Evolutionary conservation across 441 rosid species (phyloP), one percentile per base, ranked within the genome.

Genomic region (Pelargonium cotyledonis): DNA sequence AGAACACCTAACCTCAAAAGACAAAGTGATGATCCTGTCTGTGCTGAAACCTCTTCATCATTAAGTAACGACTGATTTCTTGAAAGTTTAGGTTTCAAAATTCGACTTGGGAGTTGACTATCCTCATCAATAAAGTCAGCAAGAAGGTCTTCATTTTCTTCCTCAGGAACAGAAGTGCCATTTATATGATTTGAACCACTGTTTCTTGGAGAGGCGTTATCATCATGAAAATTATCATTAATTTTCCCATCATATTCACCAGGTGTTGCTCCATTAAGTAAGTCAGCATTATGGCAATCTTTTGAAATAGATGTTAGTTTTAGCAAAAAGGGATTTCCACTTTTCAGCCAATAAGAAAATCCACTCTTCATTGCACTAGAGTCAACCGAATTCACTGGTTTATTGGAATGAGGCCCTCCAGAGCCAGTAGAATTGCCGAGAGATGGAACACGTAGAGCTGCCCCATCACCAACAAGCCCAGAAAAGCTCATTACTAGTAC

Each of bases 91-190:
- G 79, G 77, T 73, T 84, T 87, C 58, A 89, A 88, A 80, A 85
- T 89, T 81, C 96, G 85, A 83, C 99, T 90, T 55, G 98, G 98
- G 68, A 90, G 98, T 83, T 92, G 98, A 82, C 99, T 95, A 75
- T 92, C 98, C 80, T 95, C 99, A n/a, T 95, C 99, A 75, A 95
- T 92, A 73, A 89, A 92, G 80, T 95, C 98, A 47, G 98, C 99
- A 77, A 87, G 95, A 72, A 92, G 89, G 84, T 92, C 98, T 82
- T 95, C 99, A 76, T 92, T 87, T 84, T 95, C 98, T 78, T 95
- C 99, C 77, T 88, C 98, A 38, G 84, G 73, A 72, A 78, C 74
- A 70, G 89, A 77, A 78, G 79, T 82, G 62, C 98, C 90, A 43
- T 84, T 90, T 53, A 65, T 55, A 77, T 77, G 77, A 78, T 75